A percentile compares a stretch with the other conserved stretches of the same genome.
Conservation (phyloP, 164 flowering plant genomes). For the Platanus orientalis region DNA sequence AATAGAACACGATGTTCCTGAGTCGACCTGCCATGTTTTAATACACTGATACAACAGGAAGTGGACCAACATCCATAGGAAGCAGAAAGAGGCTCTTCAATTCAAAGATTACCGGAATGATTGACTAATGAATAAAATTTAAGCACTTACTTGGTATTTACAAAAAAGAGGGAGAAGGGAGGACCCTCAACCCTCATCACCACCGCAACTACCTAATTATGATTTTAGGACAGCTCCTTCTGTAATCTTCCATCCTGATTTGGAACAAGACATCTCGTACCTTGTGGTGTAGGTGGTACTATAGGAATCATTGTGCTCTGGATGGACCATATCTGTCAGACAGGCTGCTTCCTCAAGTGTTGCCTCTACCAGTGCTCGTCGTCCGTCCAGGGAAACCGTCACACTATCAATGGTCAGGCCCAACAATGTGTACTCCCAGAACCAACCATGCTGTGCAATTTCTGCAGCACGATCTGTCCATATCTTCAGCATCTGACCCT, state of each 20-base stretch:
- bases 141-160: background rate
- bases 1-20: too few relatives aligned
- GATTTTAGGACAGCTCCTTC: slow-evolving; percentile 92
- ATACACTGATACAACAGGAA: too few relatives aligned
- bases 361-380: slow-evolving; percentile 84
- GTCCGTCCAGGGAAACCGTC: slow-evolving; percentile 79
- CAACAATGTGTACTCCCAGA: slow-evolving; percentile 66
- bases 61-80: too few relatives aligned
- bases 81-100: too few relatives aligned
- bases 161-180: background rate
- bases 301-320: slow-evolving; percentile 80
- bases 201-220: slow-evolving; percentile 10
- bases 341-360: slow-evolving; percentile 77
- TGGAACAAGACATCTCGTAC: slow-evolving; percentile 60
- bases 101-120: too few relatives aligned
- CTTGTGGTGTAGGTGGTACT: slow-evolving; percentile 76
- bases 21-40: too few relatives aligned
- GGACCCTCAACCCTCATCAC: background rate
- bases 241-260: slow-evolving; percentile 82
- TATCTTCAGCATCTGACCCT: slow-evolving; percentile 86
- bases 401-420: slow-evolving; percentile 81
- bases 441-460: slow-evolving; percentile 78
- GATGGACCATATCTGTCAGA: slow-evolving; percentile 54
- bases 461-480: slow-evolving; percentile 87
- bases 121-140: too few relatives aligned